Percentiles rank a stretch among this genome's conserved stretches.
These are phyloP conservation scores for Claviceps pazoutovae DNA, from an alignment of 2,329 filamentous ascomycete genomes.

Conservation along the genomic window DNA sequence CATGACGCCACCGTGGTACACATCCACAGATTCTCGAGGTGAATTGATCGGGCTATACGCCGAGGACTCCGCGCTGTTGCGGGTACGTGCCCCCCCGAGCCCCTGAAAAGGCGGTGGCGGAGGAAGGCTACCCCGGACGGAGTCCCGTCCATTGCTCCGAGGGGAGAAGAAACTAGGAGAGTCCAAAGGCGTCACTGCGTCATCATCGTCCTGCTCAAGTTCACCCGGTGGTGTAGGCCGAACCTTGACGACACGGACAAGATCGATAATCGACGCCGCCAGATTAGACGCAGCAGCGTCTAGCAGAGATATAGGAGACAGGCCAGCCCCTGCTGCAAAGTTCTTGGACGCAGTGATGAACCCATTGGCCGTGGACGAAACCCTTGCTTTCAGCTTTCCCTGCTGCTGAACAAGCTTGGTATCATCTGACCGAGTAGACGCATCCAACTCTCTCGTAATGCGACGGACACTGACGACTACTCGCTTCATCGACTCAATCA, in stretches of 20 bases:
- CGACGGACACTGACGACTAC: conserved; percentile 71
- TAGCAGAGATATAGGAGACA: conserved; percentile 83
- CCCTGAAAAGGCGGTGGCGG: conserved; percentile 45
- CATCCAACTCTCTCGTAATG: conserved; percentile 70
- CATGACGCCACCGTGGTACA: conserved; percentile 21
- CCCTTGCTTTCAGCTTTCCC: conserved; percentile 60
- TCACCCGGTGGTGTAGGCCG: conserved; percentile 60
- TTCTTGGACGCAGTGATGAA: conserved; percentile 92
- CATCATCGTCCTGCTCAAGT: conserved; percentile 65
- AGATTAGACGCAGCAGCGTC: conserved; percentile 90
- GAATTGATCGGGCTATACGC: conserved; percentile 62
- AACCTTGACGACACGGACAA: conserved; percentile 75
- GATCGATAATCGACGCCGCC: conserved; percentile 70
- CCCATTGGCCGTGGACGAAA: conserved; percentile 90
- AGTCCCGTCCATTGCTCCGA: conserved; percentile 27
- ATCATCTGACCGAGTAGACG: conserved; percentile 38
- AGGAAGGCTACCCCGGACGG: conserved; percentile 27
- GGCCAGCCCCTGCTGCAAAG: conserved; percentile 65
- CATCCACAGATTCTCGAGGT: conserved; percentile 43
- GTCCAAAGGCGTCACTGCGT: conserved; percentile 49
- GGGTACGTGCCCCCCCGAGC: conserved; percentile 34
- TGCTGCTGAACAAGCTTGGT: conserved; percentile 39
- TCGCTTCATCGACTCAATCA: conserved; percentile 75
- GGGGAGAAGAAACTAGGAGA: conserved; percentile 56
- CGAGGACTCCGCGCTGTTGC: conserved; percentile 54